phyloP scores from a whole-genome alignment of 2,329 filamentous ascomycete genomes.

The Rachicladosporium sp. region DNA sequence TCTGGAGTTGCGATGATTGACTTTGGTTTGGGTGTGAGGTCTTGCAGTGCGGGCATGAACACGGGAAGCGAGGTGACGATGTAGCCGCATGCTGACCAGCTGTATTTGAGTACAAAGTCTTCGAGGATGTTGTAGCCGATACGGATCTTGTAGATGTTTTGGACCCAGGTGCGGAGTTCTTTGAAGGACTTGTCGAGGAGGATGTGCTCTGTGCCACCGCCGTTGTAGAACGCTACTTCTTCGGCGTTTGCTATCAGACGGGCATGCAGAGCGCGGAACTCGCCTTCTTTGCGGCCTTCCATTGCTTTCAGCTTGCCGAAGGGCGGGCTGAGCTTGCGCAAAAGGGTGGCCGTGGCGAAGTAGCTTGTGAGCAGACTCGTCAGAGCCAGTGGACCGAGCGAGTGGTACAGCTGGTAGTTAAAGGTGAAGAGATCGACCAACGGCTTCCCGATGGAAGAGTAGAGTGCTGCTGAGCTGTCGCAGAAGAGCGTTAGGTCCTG shows the following conservation, averaged over 20 bases:
- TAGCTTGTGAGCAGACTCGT: slow-evolving; percentile 84
- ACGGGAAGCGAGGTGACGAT: slow-evolving; percentile 84
- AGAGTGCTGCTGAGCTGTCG: slow-evolving; percentile 77
- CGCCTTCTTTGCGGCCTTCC: slow-evolving; percentile 86
- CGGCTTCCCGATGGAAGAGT: slow-evolving; percentile 94
- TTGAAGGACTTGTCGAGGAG: slow-evolving; percentile 88
- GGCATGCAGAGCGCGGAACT: slow-evolving; percentile 84
- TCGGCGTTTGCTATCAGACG: slow-evolving; percentile 92
- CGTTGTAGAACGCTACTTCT: slow-evolving; percentile 94
- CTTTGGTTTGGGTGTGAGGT: slow-evolving; percentile 43
- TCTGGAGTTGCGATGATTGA: background rate
- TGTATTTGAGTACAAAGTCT: slow-evolving; percentile 96
- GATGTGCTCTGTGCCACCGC: slow-evolving; percentile 85
- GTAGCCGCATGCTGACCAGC: slow-evolving; percentile 96
- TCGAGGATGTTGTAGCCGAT: slow-evolving; percentile 98
- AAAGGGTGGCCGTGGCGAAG: slow-evolving; percentile 80
- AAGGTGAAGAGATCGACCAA: slow-evolving; percentile 93
- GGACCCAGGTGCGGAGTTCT: slow-evolving; percentile 92
- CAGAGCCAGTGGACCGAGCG: slow-evolving; percentile 76
- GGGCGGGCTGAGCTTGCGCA: slow-evolving; percentile 78
- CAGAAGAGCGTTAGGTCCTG: slow-evolving; percentile 95
- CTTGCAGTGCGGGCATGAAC: slow-evolving; percentile 93
- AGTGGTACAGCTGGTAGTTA: slow-evolving; percentile 92
- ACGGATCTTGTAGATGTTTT: slow-evolving; percentile 92
- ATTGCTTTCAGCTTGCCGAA: slow-evolving; percentile 96